Percentiles rank a stretch among this genome's conserved stretches.
phyloP scores from a whole-genome alignment of 495 filamentous ascomycete species.

The Lophiostoma macrostomum region DNA sequence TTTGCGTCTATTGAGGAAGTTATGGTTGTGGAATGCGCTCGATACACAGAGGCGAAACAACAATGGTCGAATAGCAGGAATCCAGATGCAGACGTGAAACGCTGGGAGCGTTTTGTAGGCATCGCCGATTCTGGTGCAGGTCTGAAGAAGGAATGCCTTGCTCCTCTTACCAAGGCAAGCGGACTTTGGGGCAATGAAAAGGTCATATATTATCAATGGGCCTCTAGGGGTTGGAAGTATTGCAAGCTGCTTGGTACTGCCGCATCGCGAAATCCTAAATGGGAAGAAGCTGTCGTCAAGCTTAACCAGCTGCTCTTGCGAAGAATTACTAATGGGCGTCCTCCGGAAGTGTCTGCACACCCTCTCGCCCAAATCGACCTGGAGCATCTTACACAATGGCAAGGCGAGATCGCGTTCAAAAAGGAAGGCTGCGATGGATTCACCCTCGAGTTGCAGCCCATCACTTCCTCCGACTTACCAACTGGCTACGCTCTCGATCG shows the following conservation, averaged over 20 bases:
- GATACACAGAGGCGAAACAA: neutral
- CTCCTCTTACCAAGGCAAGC: constrained; percentile 2
- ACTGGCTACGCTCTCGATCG: neutral
- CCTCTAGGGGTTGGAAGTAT: neutral
- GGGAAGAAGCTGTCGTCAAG: neutral
- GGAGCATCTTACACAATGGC: neutral
- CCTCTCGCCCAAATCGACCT: neutral
- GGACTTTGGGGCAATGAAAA: neutral
- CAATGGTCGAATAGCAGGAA: neutral
- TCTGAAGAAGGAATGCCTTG: neutral
- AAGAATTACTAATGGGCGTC: neutral
- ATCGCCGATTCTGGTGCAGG: neutral
- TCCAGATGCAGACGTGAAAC: neutral
- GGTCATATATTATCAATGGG: neutral
- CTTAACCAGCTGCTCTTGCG: neutral
- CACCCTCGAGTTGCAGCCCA: neutral
- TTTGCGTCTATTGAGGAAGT: neutral
- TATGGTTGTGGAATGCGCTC: neutral
- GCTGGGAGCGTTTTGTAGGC: neutral
- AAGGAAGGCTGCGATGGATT: neutral
- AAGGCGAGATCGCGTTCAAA: neutral
- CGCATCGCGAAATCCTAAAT: neutral
- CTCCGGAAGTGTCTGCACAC: neutral
- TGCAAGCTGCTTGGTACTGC: neutral
- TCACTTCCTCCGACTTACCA: neutral